A percentile compares a stretch with the other conserved stretches of the same genome.
Conservation (phyloP, 2,329 filamentous ascomycete species). For the Microascus cirrosus region DNA sequence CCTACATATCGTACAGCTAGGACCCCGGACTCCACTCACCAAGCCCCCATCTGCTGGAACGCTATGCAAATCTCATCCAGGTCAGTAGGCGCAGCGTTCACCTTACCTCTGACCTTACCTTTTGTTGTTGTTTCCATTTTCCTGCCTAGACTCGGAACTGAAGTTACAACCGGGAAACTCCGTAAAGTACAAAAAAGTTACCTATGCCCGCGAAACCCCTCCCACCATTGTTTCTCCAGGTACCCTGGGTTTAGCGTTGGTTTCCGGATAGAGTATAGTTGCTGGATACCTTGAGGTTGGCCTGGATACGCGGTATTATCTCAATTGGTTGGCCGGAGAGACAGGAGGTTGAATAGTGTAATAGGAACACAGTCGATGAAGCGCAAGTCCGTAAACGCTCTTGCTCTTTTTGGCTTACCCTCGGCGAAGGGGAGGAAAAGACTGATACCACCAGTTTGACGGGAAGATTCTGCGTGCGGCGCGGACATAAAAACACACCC, state of each 20-base stretch:
- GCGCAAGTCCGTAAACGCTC: conserved; percentile 14
- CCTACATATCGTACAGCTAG: not conserved
- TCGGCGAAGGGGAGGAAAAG: not conserved
- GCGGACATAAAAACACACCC: too few relatives aligned
- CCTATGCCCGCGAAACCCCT: not conserved
- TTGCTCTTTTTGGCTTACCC: conserved; percentile 2
- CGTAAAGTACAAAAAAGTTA: not conserved
- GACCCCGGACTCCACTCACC: not conserved
- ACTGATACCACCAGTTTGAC: conserved; percentile 18
- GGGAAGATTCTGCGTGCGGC: too few relatives aligned
- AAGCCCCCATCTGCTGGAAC: not conserved
- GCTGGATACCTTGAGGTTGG: not conserved
- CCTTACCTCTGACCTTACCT: conserved; percentile 6
- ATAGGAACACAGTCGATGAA: conserved; percentile 17
- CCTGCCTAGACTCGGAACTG: not conserved
- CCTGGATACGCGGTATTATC: not conserved
- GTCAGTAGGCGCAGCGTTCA: conserved; percentile 3
- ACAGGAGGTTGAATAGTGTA: conserved; percentile 4
- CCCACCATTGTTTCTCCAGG: not conserved
- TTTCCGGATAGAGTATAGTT: not conserved
- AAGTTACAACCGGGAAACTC: conserved; percentile 3
- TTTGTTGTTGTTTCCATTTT: not conserved
- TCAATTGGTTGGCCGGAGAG: not conserved
- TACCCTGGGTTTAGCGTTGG: not conserved
- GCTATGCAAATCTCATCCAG: conserved; percentile 2